Evolutionary conservation across 1,284 basidiomycete species (phyloP).

Genomic region (Abortiporus biennis): DNA sequence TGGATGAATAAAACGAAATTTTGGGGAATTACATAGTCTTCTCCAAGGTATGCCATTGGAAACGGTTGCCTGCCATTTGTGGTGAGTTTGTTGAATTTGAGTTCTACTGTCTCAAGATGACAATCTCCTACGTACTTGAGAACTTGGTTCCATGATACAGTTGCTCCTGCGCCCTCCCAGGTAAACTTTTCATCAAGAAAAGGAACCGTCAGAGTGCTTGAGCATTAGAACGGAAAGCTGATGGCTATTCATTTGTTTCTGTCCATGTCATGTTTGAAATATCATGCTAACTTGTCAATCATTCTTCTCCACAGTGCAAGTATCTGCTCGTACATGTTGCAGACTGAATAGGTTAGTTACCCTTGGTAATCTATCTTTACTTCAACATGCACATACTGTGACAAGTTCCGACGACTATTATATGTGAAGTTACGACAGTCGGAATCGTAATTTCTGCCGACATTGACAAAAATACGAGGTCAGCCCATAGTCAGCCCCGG

Average conservation of each 20-base stretch:
- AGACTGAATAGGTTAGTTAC: background rate
- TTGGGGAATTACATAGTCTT: no score
- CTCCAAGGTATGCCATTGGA: no score
- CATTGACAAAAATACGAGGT: background rate
- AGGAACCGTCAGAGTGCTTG: conserved; percentile 12
- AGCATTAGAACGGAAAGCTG: conserved; percentile 18
- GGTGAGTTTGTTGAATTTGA: no score
- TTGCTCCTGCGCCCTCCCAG: conserved; percentile 20
- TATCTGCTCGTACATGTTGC: background rate
- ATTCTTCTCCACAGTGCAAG: background rate
- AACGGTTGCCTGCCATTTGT: no score
- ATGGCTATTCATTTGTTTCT: conserved; percentile 2
- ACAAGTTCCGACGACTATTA: background rate
- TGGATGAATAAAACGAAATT: no score
- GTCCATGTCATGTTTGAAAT: background rate
- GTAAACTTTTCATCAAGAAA: conserved; percentile 25
- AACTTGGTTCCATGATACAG: conserved; percentile 24
- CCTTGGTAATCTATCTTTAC: background rate
- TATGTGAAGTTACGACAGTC: conserved; percentile 1
- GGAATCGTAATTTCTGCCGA: background rate
- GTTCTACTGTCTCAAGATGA: no score
- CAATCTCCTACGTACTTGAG: conserved; percentile 13
- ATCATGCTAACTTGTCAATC: background rate
- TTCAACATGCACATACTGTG: background rate
- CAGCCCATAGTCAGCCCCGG: background rate